A percentile compares a stretch with the other conserved stretches of the same genome.
These are phyloP conservation scores for Leishmania braziliensis DNA, from an alignment of 208 protist species.

Conservation along the genomic window DNA sequence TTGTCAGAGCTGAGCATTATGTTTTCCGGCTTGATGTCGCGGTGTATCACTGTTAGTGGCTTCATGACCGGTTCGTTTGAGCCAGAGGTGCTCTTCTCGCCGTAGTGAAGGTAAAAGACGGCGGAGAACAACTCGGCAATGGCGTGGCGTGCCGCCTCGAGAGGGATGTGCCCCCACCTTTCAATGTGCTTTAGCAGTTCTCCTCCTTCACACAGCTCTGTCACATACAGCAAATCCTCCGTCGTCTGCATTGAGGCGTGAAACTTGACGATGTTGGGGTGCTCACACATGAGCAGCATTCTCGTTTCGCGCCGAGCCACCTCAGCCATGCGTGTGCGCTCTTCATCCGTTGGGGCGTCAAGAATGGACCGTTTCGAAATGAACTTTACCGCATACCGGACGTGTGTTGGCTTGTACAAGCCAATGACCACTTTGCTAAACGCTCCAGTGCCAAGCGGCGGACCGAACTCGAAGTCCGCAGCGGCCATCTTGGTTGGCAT, in stretches of 20 bases:
- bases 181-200: slow-evolving; percentile 81
- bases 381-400: slow-evolving; percentile 83
- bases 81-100: slow-evolving; percentile 35
- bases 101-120: slow-evolving; percentile 95
- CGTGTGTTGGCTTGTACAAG: slow-evolving; percentile 61
- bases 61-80: slow-evolving; percentile 24
- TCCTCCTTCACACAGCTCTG: slow-evolving; percentile 85
- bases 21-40: slow-evolving; percentile 97
- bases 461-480: slow-evolving; percentile 80
- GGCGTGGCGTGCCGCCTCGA: slow-evolving; percentile 80
- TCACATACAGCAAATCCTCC: slow-evolving; percentile 87
- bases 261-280: slow-evolving; percentile 89
- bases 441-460: slow-evolving; percentile 70
- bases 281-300: slow-evolving; percentile 89
- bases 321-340: slow-evolving; percentile 83
- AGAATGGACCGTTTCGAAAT: slow-evolving; percentile 86
- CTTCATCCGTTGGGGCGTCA: slow-evolving; percentile 86
- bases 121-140: slow-evolving; percentile 95
- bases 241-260: slow-evolving; percentile 81
- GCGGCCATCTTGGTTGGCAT: slow-evolving; percentile 60
- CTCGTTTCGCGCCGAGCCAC: slow-evolving; percentile 79
- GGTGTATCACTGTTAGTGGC: slow-evolving; percentile 88
- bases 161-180: slow-evolving; percentile 57
- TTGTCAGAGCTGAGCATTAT: slow-evolving; percentile 91
- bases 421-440: slow-evolving; percentile 91